Base-by-base conservation (phyloP, 768 basidiomycete species). In the Suillus weaverae region DNA sequence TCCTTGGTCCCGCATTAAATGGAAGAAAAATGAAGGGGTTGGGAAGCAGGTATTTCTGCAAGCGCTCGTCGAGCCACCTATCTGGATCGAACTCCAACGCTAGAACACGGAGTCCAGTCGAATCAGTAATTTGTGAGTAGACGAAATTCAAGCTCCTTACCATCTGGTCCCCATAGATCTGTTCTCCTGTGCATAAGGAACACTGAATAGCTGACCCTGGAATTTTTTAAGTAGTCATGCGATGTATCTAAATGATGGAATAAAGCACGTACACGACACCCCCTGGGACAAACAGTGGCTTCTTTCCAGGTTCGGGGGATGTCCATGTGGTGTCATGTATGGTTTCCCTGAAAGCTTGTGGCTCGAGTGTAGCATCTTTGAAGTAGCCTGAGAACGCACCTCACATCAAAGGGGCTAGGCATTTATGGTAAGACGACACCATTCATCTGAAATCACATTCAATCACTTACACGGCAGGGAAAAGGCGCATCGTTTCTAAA, bases 21-120 rank as follows among this genome's bases (percentile, higher is more conserved):
- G 80, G 80, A 16, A 81, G 66, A 64, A 81, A 81, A 62, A 79
- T 78, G 63, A 70, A 81, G 0, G 79, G 79, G 57, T 81, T 82
- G 1, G 78, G 72, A 4, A 67, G 72, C 4, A 80, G 68, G 61
- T 78, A 75, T 64, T 70, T 74, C 32, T 48, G 70, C 26, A 78
- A 54, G n/a, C 81, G 67, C n/a, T 71, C 71, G 55, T 81, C 80
- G 18, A 80, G 69, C 72, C 80, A 81, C 5, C 80, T 74, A 50
- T 81, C 76, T 2, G 79, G 80, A 44, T 81, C 78, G 46, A 81
- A 81, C 22, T 70, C 67, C 30, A 70, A 61, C 10, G 74, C 74
- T 69, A 32, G 26, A 7, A 44, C 48, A 16, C 13, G 4, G 14
- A 22, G 22, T 50, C 14, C 22, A 26, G 14, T 13, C 6, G 13